Conservation (phyloP, 2,329 filamentous ascomycete species). For the Parafenestella ontariensis region DNA sequence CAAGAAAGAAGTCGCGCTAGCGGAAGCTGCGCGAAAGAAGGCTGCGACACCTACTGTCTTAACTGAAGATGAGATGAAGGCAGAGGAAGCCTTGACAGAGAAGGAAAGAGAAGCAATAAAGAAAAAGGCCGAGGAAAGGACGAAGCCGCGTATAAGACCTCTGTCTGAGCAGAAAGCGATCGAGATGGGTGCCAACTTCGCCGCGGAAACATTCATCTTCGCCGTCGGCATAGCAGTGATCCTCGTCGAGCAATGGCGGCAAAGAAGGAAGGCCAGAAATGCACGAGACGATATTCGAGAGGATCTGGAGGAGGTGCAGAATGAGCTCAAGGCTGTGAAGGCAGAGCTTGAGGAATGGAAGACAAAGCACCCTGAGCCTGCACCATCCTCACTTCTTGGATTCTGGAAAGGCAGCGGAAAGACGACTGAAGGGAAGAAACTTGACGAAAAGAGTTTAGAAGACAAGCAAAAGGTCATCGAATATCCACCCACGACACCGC, state of each 20-base stretch:
- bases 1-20: constrained; percentile 61
- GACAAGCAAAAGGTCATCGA: constrained; percentile 6
- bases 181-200: constrained; percentile 73
- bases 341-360: constrained; percentile 52
- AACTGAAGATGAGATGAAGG: constrained; percentile 65
- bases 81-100: constrained; percentile 60
- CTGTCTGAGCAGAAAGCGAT: constrained; percentile 72
- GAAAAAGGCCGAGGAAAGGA: constrained; percentile 49
- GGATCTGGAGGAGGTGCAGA: constrained; percentile 64
- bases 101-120: constrained; percentile 58
- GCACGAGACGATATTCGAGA: constrained; percentile 67
- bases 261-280: constrained; percentile 66
- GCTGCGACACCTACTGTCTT: constrained; percentile 65
- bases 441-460: constrained; percentile 14
- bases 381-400: constrained; percentile 34
- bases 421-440: constrained; percentile 24
- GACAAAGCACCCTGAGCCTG: constrained; percentile 39
- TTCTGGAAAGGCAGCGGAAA: constrained; percentile 39
- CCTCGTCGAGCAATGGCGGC: constrained; percentile 67
- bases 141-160: constrained; percentile 65
- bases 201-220: constrained; percentile 72
- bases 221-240: constrained; percentile 68
- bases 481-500: not conserved
- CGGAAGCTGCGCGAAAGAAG: constrained; percentile 61
- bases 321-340: constrained; percentile 49